Evolutionary conservation across 225 moss, liverwort and hornwort genomes (phyloP).

Genomic region (Lunularia cruciata): DNA sequence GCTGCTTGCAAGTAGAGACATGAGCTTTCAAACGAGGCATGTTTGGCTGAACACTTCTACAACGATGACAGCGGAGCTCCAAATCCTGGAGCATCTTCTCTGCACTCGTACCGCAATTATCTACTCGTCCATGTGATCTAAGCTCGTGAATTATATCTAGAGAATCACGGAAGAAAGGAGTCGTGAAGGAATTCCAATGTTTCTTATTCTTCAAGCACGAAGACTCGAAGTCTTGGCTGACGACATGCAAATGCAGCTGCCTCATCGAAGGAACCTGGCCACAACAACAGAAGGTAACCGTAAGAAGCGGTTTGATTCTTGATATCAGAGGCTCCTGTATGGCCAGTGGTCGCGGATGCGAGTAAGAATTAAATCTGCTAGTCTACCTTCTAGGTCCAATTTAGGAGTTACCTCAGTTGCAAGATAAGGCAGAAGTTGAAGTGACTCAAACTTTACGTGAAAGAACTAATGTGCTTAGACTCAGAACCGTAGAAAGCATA

Average conservation of each 20-base stretch:
- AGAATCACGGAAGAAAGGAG: conserved; percentile 74
- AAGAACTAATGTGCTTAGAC: too few relatives aligned
- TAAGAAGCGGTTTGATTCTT: too few relatives aligned
- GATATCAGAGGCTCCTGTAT: too few relatives aligned
- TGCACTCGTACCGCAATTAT: conserved; percentile 40
- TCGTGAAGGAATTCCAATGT: conserved; percentile 97
- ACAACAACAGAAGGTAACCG: too few relatives aligned
- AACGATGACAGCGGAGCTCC: conserved; percentile 80
- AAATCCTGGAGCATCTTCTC: conserved; percentile 44
- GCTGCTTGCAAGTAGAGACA: conserved; percentile 53
- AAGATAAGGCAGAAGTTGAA: too few relatives aligned
- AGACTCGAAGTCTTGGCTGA: conserved; percentile 91
- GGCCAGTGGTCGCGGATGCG: too few relatives aligned
- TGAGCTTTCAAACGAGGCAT: conserved; percentile 72
- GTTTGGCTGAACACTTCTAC: conserved; percentile 69
- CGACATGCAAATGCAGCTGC: conserved; percentile 84
- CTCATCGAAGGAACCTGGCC: conserved; percentile 81
- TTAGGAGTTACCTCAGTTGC: too few relatives aligned
- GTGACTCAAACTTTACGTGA: too few relatives aligned
- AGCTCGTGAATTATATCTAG: conserved; percentile 60
- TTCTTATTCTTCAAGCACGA: conserved; percentile 83
- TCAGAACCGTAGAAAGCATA: too few relatives aligned
- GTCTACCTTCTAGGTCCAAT: too few relatives aligned
- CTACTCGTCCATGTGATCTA: conserved; percentile 49
- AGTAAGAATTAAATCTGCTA: too few relatives aligned